A percentile compares a stretch with the other conserved stretches of the same genome.
Conservation (phyloP, 306 rosid species). For the Trifolium fragiferum region DNA sequence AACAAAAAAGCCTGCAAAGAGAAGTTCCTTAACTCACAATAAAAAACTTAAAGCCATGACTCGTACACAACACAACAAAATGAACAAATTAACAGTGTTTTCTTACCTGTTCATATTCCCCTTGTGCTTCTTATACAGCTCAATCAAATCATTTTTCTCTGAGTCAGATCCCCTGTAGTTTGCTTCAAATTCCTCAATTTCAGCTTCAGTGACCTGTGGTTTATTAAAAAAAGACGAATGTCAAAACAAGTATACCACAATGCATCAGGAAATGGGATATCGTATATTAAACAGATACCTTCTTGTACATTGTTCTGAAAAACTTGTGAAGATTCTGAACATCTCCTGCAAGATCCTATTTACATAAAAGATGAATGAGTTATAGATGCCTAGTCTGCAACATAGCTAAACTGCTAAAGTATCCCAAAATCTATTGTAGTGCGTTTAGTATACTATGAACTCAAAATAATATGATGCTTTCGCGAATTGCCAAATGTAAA, state of each 20-base stretch:
- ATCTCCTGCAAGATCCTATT: constrained; percentile 87
- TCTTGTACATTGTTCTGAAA: constrained; percentile 73
- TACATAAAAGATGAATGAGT: constrained; percentile 30
- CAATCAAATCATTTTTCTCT: constrained; percentile 79
- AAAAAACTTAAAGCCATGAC: constrained; percentile 34
- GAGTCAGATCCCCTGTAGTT: constrained; percentile 85
- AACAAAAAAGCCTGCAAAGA: constrained; percentile 78
- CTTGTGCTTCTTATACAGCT: constrained; percentile 67
- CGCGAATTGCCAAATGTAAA: too few species aligned
- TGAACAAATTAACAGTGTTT: background rate
- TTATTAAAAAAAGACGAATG: constrained; percentile 10
- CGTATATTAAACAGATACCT: constrained; percentile 54
- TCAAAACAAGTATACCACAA: background rate
- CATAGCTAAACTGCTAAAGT: constrained; percentile 5
- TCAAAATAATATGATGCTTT: background rate
- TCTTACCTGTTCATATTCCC: constrained; percentile 84
- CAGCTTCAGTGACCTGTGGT: constrained; percentile 82
- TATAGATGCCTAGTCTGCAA: constrained; percentile 1
- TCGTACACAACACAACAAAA: background rate
- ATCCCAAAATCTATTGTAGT: constrained; percentile 3
- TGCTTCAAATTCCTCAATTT: constrained; percentile 85
- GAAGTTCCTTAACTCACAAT: constrained; percentile 14
- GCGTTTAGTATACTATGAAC: background rate
- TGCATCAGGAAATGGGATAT: constrained; percentile 20
- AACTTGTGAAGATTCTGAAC: constrained; percentile 71